These are phyloP conservation scores for Arabis alpina DNA, from an alignment of 345 rosid species.

Conservation along the genomic window DNA sequence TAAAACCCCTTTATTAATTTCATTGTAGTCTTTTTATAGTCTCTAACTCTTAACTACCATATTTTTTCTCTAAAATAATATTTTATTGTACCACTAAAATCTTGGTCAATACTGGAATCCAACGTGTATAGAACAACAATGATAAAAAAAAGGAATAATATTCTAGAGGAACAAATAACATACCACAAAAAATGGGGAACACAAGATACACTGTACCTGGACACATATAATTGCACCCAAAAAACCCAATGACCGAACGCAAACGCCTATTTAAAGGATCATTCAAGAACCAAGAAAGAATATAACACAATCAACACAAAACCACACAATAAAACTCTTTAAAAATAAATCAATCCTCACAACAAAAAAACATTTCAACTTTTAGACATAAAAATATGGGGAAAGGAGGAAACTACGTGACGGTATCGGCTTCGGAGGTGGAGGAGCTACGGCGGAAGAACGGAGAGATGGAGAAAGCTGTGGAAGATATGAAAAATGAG, in stretches of 20 bases:
- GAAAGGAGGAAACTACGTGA: slow-evolving; percentile 44
- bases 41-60: too few relatives aligned
- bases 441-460: slow-evolving; percentile 43
- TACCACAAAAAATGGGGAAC: neutral
- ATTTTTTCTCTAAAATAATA: too few relatives aligned
- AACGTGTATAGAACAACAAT: slow-evolving; percentile 11
- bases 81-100: neutral
- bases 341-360: neutral
- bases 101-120: neutral
- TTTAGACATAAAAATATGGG: slow-evolving; percentile 30
- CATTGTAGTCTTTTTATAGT: too few relatives aligned
- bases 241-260: neutral
- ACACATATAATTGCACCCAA: slow-evolving; percentile 39
- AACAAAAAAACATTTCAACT: neutral
- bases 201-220: slow-evolving; percentile 72
- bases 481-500: slow-evolving; percentile 62
- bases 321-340: neutral
- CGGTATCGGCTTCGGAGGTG: slow-evolving; percentile 34
- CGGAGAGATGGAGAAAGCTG: slow-evolving; percentile 63
- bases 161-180: slow-evolving; percentile 13
- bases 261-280: slow-evolving; percentile 32
- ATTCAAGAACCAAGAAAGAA: slow-evolving; percentile 2
- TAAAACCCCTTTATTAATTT: too few relatives aligned
- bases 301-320: slow-evolving; percentile 12
- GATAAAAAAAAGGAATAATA: neutral